Evolutionary conservation across 116 monocot species (phyloP), one percentile per base, ranked within the genome.

Genomic region (Phalaenopsis hybrid): DNA sequence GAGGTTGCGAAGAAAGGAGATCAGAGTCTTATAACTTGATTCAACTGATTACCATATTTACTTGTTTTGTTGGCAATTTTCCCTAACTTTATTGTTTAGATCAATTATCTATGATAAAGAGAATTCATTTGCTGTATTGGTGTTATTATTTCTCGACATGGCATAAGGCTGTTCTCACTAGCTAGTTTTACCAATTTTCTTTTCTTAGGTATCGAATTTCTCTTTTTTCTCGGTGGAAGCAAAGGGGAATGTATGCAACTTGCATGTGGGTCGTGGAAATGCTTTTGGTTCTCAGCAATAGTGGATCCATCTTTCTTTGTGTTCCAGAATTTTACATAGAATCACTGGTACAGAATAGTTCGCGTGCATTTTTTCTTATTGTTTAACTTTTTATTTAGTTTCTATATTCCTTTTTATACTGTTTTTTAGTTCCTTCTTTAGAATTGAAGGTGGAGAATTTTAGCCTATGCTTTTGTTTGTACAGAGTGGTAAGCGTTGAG

Each of bases 221-320:
- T 79, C 89, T 98, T 83, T 98, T 87, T 80, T 93, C 97, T 78
- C 82, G 84, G 49, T 98, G 97, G 97, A 98, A 98, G 83, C 94
- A 91, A 81, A 92, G 97, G 80, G 97, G 91, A 84, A 93, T 94
- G 91, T 98, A 98, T 82, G 97, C 95, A 70, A 85, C 93, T 68
- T 94, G 97, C 89, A 92, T 93, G 89, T 98, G 97, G 97, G 83
- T 89, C 33, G 90, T 87, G 70, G 92, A 98, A 25, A 75, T 98
- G 81, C 89, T 98, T 11, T 86, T 94, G 83, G 93, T 90, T 79
- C 85, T 98, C 10, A 94, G 95, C 81, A 86, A 93, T 74, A 77
- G 77, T 63, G 90, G 92, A 79, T 79, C 80, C 25, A 46, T 88
- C 75, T 98, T 98, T 80, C 84, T 84, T 70, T 94, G 90, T 84